phyloP scores from a whole-genome alignment of 441 rosid genomes.

The Adansonia madagascariensis region DNA sequence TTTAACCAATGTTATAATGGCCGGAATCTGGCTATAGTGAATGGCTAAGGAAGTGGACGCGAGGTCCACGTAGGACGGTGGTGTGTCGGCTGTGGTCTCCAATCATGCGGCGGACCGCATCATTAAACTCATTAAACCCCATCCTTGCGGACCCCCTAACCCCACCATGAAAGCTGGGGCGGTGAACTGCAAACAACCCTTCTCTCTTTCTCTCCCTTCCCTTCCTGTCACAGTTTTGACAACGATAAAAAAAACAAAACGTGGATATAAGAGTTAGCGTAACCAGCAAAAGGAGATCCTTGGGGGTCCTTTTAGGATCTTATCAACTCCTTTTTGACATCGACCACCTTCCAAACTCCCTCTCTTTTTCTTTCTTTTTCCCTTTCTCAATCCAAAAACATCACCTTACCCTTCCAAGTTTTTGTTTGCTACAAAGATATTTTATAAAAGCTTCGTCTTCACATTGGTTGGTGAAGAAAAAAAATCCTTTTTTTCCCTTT shows the following conservation, averaged over 20 bases:
- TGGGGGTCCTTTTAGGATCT: slow-evolving; percentile 48
- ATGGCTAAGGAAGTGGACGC: slow-evolving; percentile 28
- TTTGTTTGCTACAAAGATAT: neutral
- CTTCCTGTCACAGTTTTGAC: neutral
- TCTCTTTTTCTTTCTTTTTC: neutral
- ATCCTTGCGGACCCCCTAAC: slow-evolving; percentile 41
- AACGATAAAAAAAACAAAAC: neutral
- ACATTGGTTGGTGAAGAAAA: slow-evolving; percentile 28
- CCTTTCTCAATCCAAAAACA: slow-evolving; percentile 14
- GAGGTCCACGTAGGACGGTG: slow-evolving; percentile 83
- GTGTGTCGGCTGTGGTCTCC: slow-evolving; percentile 75
- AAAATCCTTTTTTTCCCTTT: neutral
- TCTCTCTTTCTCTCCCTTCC: neutral
- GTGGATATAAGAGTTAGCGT: slow-evolving; percentile 47
- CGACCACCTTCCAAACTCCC: slow-evolving; percentile 47
- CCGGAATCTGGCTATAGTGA: neutral
- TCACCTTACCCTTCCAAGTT: slow-evolving; percentile 27
- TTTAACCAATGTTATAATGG: no score
- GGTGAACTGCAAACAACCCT: slow-evolving; percentile 41
- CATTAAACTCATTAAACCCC: slow-evolving; percentile 44
- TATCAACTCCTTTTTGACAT: slow-evolving; percentile 33
- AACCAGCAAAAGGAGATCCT: slow-evolving; percentile 54
- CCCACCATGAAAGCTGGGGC: slow-evolving; percentile 51
- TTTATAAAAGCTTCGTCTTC: slow-evolving; percentile 3
- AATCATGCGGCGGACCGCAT: slow-evolving; percentile 81